Base-by-base conservation (phyloP, 805 yeast species). In the Ogataea zsoltii region DNA sequence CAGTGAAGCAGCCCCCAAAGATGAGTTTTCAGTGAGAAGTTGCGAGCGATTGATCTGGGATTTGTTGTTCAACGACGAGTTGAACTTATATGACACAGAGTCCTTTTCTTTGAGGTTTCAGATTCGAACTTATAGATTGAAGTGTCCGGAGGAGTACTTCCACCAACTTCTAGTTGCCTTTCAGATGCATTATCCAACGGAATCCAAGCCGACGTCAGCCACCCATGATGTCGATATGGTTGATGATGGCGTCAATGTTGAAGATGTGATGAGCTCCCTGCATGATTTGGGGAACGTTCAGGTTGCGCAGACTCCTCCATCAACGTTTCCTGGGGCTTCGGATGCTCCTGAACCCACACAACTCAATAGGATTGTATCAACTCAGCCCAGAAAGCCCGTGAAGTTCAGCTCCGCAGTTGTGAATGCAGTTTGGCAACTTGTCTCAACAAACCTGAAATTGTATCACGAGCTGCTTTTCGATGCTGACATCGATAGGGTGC, bases 191-290 rank as follows among this genome's bases (percentile, higher is more conserved):
- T 32, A 45, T 16, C 30, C 47, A 14, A 37, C 46, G 3, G 43
- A 38, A 15, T 33, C 48, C 7, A 42, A 46, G 7, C 41, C 44
- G 23, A 12, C 42, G 9, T 18, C 50, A 16, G 26, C 55, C 10
- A 38, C 51, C 11, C 54, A 55, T 11, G 57, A 45, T 16, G 55
- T 46, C 13, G 51, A 48, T 21, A 45, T 54, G 45, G 60, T 43
- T 9, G 50, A 44, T 18, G 53, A 46, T 15, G 56, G 49, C 10
- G 61, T 51, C 35, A 44, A 49, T 21, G 61, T 53, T 14, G 60
- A 54, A 38, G 60, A 51, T 17, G 63, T 60, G n/a, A 54, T 61
- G 49, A 56, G 51, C 34, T 44, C 62, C 2, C 46, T 62, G 14
- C 55, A 57, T 23, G 65, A 62, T 36, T 32, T 61, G 32, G 38